phyloP scores from a whole-genome alignment of 352 stramenopile genomes.

The Pythium grandisporangium region DNA sequence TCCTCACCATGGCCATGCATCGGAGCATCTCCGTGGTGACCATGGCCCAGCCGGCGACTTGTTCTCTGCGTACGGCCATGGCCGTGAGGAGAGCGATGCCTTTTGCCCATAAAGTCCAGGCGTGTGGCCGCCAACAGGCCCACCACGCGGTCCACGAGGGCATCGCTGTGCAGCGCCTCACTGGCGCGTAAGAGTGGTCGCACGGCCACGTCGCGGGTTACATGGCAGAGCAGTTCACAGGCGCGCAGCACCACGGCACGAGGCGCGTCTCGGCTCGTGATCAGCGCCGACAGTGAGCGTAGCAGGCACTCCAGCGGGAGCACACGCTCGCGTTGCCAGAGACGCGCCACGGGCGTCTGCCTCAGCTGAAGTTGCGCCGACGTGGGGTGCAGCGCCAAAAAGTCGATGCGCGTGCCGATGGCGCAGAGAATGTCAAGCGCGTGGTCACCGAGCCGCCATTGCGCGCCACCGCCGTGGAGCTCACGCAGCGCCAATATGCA shows the following conservation, averaged over 20 bases:
- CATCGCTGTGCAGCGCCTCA: conserved; percentile 23
- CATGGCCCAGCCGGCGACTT: conserved; percentile 5
- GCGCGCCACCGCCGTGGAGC: conserved; percentile 25
- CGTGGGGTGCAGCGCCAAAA: conserved; percentile 44
- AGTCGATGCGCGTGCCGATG: conserved; percentile 64
- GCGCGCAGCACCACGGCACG: conserved; percentile 48
- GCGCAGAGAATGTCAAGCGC: conserved; percentile 69
- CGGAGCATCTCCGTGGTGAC: too few species aligned
- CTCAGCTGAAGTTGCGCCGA: too few species aligned
- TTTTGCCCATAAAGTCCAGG: conserved; percentile 37
- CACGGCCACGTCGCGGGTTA: conserved; percentile 40
- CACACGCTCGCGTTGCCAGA: conserved; percentile 54
- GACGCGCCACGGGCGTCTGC: conserved; percentile 39
- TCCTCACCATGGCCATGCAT: too few species aligned
- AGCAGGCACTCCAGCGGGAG: conserved; percentile 57
- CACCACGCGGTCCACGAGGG: conserved; percentile 43
- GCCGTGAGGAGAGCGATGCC: too few species aligned
- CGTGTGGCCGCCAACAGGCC: conserved; percentile 35
- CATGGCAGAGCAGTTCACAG: conserved; percentile 53
- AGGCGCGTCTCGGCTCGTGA: conserved; percentile 21
- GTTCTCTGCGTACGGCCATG: too few species aligned
- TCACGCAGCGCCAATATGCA: conserved; percentile 46
- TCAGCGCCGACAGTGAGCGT: conserved; percentile 31
- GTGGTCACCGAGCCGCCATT: conserved; percentile 59
- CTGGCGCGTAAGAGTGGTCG: conserved; percentile 34